A percentile compares a stretch with the other conserved stretches of the same genome.
Conservation (phyloP, 345 rosid species). For the Nasturtium officinale region DNA sequence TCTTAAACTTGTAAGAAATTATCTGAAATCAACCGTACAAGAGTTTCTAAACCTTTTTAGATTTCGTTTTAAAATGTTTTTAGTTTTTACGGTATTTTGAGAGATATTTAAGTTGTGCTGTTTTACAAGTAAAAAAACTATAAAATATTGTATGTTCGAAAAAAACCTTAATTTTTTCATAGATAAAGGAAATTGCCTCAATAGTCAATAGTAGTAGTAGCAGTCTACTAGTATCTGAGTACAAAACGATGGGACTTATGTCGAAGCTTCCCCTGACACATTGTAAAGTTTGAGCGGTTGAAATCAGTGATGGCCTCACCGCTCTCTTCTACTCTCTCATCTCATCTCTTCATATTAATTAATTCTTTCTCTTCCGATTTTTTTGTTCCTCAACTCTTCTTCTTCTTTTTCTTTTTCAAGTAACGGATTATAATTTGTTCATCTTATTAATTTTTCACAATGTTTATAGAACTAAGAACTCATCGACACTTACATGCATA, state of each 20-base stretch:
- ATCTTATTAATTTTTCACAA: too few relatives aligned
- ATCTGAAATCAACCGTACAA: not conserved
- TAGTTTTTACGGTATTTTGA: too few relatives aligned
- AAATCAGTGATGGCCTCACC: conserved; percentile 39
- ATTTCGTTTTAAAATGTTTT: not conserved
- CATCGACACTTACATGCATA: too few relatives aligned
- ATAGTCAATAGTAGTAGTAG: not conserved
- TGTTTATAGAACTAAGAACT: not conserved
- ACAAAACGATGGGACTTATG: not conserved
- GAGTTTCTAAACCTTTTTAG: not conserved
- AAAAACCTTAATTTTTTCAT: not conserved
- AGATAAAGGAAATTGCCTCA: not conserved
- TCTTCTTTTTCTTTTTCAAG: not conserved
- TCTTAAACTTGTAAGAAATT: not conserved
- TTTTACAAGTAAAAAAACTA: not conserved
- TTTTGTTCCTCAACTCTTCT: not conserved
- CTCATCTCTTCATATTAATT: not conserved
- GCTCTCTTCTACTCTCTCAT: conserved; percentile 2
- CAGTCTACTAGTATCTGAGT: too few relatives aligned
- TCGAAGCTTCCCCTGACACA: conserved; percentile 37
- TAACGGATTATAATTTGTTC: not conserved
- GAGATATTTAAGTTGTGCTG: not conserved
- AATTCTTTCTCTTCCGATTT: not conserved
- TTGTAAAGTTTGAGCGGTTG: conserved; percentile 24
- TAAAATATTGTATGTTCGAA: not conserved